Evolutionary conservation across 805 yeast species (phyloP).

Genomic region (Yamadazyma endophytica): DNA sequence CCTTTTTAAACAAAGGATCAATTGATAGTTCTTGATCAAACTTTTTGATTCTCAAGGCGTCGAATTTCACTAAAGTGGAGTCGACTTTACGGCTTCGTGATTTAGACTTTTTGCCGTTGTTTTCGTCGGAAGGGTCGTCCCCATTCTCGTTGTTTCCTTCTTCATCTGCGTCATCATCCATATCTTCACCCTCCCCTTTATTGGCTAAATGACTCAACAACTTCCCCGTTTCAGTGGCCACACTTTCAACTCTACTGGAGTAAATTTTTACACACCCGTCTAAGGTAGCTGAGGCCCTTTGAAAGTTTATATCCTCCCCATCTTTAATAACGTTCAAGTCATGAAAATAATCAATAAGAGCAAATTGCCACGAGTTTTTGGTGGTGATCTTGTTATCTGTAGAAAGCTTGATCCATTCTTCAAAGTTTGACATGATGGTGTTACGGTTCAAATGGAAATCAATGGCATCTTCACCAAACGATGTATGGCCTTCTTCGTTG

Average conservation of each 20-base stretch:
- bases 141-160: slow-evolving; percentile 16
- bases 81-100: slow-evolving; percentile 31
- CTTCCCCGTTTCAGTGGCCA: slow-evolving; percentile 85
- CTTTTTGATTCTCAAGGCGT: slow-evolving; percentile 47
- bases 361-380: slow-evolving; percentile 47
- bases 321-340: slow-evolving; percentile 46
- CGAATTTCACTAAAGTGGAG: slow-evolving; percentile 53
- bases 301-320: slow-evolving; percentile 66
- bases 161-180: slow-evolving; percentile 20
- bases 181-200: slow-evolving; percentile 19
- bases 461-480: slow-evolving; percentile 35
- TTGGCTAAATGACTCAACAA: slow-evolving; percentile 69
- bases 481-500: slow-evolving; percentile 17
- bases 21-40: slow-evolving; percentile 62
- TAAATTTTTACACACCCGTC: slow-evolving; percentile 95
- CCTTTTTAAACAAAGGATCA: slow-evolving; percentile 73
- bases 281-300: slow-evolving; percentile 83
- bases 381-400: slow-evolving; percentile 47
- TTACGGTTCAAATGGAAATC: slow-evolving; percentile 39
- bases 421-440: slow-evolving; percentile 41
- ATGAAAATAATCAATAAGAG: slow-evolving; percentile 49
- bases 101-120: slow-evolving; percentile 17
- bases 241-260: slow-evolving; percentile 86
- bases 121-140: slow-evolving; percentile 14
- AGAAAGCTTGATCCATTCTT: slow-evolving; percentile 48